These are phyloP conservation scores for Coemansia sp. DNA, from an alignment of 192 early-diverging fungal genomes.

Conservation along the genomic window DNA sequence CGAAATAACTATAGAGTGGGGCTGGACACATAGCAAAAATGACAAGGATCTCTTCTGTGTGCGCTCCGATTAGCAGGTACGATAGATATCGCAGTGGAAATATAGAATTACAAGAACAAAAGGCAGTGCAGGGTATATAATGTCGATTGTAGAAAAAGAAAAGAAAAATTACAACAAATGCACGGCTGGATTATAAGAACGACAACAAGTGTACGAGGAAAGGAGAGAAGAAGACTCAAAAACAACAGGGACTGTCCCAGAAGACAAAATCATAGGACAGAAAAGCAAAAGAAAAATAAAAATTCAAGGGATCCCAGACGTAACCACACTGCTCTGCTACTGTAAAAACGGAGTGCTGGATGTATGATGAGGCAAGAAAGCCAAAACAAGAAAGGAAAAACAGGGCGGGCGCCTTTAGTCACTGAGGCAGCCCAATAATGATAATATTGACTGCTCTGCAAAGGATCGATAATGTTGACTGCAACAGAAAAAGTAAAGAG, in stretches of 20 bases:
- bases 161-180: neutral
- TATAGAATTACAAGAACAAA: conserved; percentile 8
- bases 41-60: neutral
- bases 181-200: neutral
- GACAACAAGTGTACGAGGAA: conserved; percentile 8
- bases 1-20: conserved; percentile 54
- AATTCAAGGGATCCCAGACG: conserved; percentile 3
- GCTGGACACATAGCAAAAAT: conserved; percentile 38
- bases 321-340: conserved; percentile 1
- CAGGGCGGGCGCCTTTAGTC: too few relatives aligned
- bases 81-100: neutral
- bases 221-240: conserved; percentile 3
- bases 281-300: neutral
- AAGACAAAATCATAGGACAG: conserved; percentile 1
- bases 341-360: neutral
- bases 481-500: neutral
- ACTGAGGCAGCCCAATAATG: too few relatives aligned
- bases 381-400: neutral
- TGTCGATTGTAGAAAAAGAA: conserved; percentile 2
- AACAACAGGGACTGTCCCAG: neutral
- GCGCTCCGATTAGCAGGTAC: neutral
- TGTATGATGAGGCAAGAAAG: neutral
- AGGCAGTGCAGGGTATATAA: neutral
- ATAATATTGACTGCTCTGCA: conserved; percentile 3
- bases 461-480: conserved; percentile 2